Conservation (phyloP, 2,329 filamentous ascomycete species). For the Ustulina deusta region DNA sequence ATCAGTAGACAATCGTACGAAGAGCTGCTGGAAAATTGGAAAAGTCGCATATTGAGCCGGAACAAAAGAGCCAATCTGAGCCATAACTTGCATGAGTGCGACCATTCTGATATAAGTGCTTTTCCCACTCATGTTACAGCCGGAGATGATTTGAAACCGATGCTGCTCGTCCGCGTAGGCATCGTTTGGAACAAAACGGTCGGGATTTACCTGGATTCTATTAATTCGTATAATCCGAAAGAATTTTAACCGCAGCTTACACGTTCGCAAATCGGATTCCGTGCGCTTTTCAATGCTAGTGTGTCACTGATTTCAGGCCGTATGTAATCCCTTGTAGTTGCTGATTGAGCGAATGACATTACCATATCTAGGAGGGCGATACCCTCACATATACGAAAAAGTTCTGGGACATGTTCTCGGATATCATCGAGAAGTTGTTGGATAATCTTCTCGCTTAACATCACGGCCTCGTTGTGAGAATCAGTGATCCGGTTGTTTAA, state of each 20-base stretch:
- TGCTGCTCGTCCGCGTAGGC: constrained; percentile 84
- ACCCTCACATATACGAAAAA: constrained; percentile 89
- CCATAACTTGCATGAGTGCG: constrained; percentile 90
- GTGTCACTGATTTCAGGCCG: constrained; percentile 76
- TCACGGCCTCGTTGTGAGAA: constrained; percentile 84
- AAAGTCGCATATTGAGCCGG: constrained; percentile 87
- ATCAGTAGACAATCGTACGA: constrained; percentile 87
- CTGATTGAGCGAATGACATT: constrained; percentile 78
- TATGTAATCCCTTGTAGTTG: constrained; percentile 70
- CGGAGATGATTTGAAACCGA: constrained; percentile 92
- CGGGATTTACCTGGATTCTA: constrained; percentile 65
- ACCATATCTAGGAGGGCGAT: constrained; percentile 91
- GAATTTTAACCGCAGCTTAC: constrained; percentile 46
- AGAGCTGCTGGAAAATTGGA: constrained; percentile 83
- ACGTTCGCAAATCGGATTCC: constrained; percentile 84
- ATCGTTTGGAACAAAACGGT: constrained; percentile 87
- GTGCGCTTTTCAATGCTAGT: constrained; percentile 77
- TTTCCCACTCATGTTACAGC: constrained; percentile 98
- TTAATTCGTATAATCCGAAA: constrained; percentile 24
- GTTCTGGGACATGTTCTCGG: constrained; percentile 74
- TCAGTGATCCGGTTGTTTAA: constrained; percentile 81
- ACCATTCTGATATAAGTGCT: constrained; percentile 92
- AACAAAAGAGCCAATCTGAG: constrained; percentile 90
- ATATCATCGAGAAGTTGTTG: constrained; percentile 78
- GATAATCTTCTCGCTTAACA: constrained; percentile 83